phyloP scores from a whole-genome alignment of 176 grass and related monocot genomes.

The Aegilops speltoides region DNA sequence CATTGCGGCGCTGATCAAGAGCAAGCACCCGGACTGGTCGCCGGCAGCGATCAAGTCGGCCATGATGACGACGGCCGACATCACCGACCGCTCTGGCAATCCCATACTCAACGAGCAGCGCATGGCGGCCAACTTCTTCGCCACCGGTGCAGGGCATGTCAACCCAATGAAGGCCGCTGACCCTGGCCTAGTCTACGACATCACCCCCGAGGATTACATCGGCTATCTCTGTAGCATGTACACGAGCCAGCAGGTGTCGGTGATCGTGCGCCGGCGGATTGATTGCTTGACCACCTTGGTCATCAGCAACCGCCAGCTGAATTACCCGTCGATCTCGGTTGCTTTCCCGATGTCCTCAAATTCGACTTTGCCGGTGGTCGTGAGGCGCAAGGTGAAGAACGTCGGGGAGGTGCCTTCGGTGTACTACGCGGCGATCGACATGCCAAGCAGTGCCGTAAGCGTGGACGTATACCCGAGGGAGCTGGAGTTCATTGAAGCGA shows the following conservation, averaged over 20 bases:
- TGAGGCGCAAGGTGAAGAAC: not conserved
- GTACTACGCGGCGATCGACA: not conserved
- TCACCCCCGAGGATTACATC: not conserved
- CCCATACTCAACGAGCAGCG: not conserved
- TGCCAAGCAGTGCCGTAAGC: not conserved
- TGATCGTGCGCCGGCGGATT: not conserved
- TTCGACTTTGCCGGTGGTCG: not conserved
- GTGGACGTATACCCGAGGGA: not conserved
- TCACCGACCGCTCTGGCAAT: not conserved
- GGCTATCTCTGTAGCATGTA: not conserved
- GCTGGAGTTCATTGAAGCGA: constrained; percentile 4
- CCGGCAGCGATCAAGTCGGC: constrained; percentile 83
- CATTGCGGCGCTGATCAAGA: not conserved
- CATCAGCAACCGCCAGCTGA: not conserved
- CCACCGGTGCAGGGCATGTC: not conserved
- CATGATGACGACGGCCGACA: constrained; percentile 60
- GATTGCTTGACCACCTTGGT: not conserved
- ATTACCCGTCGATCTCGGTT: not conserved
- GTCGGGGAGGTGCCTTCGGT: not conserved
- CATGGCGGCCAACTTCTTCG: not conserved
- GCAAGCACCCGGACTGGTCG: constrained; percentile 44
- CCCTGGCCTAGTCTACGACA: constrained; percentile 4
- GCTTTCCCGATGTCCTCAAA: not conserved
- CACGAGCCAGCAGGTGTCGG: not conserved
- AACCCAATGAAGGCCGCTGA: not conserved